Conservation (phyloP, 495 filamentous ascomycete genomes). For the Penicillium taxi region DNA sequence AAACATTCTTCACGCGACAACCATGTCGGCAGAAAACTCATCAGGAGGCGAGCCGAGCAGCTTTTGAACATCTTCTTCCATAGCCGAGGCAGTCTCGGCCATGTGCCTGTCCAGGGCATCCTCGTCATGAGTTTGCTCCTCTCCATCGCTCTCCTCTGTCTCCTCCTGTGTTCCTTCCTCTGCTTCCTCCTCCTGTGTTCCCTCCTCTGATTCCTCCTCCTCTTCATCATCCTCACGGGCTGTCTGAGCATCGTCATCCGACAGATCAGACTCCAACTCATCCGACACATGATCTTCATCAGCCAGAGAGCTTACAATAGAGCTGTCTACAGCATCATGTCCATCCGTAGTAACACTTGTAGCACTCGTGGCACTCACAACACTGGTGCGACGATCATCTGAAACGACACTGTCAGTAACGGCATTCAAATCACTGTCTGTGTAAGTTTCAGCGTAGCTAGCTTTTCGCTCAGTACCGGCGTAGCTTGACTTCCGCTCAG, state of each 20-base stretch:
- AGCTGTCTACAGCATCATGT: constrained; percentile 8
- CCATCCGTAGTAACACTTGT: constrained; percentile 23
- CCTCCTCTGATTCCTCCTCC: constrained; percentile 3
- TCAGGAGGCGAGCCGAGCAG: constrained; percentile 34
- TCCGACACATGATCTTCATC: constrained; percentile 2
- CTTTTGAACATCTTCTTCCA: constrained; percentile 22
- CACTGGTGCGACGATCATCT: constrained; percentile 42
- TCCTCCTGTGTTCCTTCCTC: constrained; percentile 10
- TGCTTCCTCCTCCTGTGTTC: constrained; percentile 6
- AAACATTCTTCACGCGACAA: constrained; percentile 16
- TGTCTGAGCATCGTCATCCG: constrained; percentile 13
- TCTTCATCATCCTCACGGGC: constrained; percentile 11
- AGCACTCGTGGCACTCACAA: constrained; percentile 36
- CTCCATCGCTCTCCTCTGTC: constrained; percentile 10
- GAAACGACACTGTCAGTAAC: constrained; percentile 43
- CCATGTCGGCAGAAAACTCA: constrained; percentile 38
- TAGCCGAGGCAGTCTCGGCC: constrained; percentile 24
- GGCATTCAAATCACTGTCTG: constrained; percentile 34
- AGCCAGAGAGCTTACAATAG: constrained; percentile 5
- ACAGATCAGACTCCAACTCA: constrained; percentile 6
- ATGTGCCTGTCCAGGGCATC: constrained; percentile 11
- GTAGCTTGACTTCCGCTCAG: constrained; percentile 28
- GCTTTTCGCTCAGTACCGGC: constrained; percentile 42
- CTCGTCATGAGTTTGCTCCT: constrained; percentile 1
- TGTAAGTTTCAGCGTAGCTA: constrained; percentile 30